These are phyloP conservation scores for Apophysomyces sp. DNA, from an alignment of 371 early-diverging fungal genomes.

Conservation along the genomic window DNA sequence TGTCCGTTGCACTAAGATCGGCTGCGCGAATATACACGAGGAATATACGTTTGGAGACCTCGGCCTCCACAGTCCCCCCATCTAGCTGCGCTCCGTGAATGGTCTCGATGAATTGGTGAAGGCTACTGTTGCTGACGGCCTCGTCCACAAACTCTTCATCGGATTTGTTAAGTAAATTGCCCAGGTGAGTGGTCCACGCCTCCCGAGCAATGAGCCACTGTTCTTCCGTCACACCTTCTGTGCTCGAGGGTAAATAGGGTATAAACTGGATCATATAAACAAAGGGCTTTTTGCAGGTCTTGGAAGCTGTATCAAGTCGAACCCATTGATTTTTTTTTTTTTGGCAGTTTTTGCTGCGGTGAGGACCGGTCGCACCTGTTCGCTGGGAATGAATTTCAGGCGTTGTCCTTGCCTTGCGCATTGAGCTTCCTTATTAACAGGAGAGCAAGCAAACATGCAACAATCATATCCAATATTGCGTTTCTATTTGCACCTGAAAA, in stretches of 20 bases:
- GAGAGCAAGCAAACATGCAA: no score
- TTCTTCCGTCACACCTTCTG: conserved; percentile 6
- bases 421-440: no score
- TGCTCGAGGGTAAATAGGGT: conserved; percentile 10
- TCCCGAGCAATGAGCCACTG: conserved; percentile 10
- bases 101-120: conserved; percentile 6
- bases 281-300: neutral
- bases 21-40: conserved; percentile 13
- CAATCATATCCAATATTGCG: no score
- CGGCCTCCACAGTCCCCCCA: neutral
- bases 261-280: conserved; percentile 13
- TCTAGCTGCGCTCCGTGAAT: conserved; percentile 8
- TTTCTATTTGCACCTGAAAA: no score
- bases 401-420: no score
- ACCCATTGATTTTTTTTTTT: neutral
- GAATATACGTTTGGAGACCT: conserved; percentile 11
- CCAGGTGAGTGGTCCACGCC: conserved; percentile 12
- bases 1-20: neutral
- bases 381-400: no score
- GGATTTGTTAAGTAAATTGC: conserved; percentile 1
- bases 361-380: no score
- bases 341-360: neutral
- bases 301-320: neutral
- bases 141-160: conserved; percentile 10
- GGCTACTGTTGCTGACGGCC: conserved; percentile 7